Base-by-base conservation (phyloP, 2,329 filamentous ascomycete species). In the Pseudogymnoascus sp. region DNA sequence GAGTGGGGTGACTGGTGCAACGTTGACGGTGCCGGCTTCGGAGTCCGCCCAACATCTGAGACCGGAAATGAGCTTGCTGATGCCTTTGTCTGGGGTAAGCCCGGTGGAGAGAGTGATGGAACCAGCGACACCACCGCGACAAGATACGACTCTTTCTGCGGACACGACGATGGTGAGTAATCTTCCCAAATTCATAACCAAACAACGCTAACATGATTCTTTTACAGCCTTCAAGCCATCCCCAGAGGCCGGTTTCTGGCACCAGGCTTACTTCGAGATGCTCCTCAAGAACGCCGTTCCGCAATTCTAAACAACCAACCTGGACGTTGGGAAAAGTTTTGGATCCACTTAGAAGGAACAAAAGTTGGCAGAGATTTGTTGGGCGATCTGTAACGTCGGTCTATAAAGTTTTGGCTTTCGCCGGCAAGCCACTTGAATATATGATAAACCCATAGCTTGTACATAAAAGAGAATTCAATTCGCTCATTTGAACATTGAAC, bases 71-170 rank as follows among this genome's bases (percentile, higher is more conserved):
- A 67, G 25, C 66, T 70, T 28, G 63, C 69, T 22, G 72, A 74
- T 66, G 69, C 70, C 33, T 71, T 74, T 63, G 69, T 73, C 62
- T 73, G 72, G 72, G 65, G 71, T 52, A 74, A 73, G 69, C 71
- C 71, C n/a, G 71, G 70, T 66, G 71, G 71, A 67, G 71, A 73
- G 65, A 65, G 62, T 60, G 69, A 71, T 64, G 69, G 69, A 23
- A 63, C 66, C 12, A 67, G 62, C 49, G 67, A 69, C 61, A 70
- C 69, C 35, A 69, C 68, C 38, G 74, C 80, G 12, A 55, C 69
- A 14, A 75, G 80, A 58, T 83, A 80, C 69, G 80, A 83, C 69
- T 73, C 72, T 28, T 75, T 80, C 71, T 82, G 81, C 62, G 79
- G 80, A 41, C 70, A 73, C 23, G 66, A 67, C n/a, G 76, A 78